Evolutionary conservation across 305 asterid genomes (phyloP), one percentile per base, ranked within the genome.

Genomic region (Ilex paraguariensis): DNA sequence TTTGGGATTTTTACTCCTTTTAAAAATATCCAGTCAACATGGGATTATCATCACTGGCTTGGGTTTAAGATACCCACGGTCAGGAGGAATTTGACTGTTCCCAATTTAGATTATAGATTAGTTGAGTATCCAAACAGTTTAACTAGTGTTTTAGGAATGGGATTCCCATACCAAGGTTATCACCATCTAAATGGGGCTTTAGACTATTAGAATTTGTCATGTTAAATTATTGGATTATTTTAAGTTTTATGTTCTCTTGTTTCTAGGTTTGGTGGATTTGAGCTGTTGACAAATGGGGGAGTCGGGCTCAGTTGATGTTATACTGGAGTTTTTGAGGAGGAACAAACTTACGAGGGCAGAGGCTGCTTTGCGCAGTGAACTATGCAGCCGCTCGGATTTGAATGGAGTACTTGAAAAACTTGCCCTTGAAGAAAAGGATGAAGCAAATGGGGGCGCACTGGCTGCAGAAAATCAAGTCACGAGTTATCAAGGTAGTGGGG

Each of bases 291-390:
- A 60, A 73, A 94, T 94, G 96, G 96, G 79, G 44, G 96, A 91
- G 73, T 78, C 93, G 13, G 68, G 79, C 75, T 77, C 81, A 11
- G 87, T 94, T 58, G 95, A 94, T 76, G 82, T 68, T 65, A 85
- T 94, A 68, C 62, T 94, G 77, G 97, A 90, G 54, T 88, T 76
- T 73, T 66, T 94, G 68, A 79, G 70, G 70, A 77, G 77, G 85
- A 94, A 94, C 73, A 88, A 90, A 16, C 86, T 86, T 72, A 73
- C 81, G 31, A 84, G 82, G 75, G 97, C 97, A 0, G 97, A 94
- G 74, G 95, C 95, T 40, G 97, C 96, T 42, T 73, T 94, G 72
- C 80, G 86, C 21, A 77, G 81, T 59, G 98, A 94, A 76, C 76
- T 93, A 79, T 80, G 77, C 71, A 83, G 69, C 66, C 77, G 84